Conservation (phyloP, 148 eudicot species). For the Rhododendron griersonianum region DNA sequence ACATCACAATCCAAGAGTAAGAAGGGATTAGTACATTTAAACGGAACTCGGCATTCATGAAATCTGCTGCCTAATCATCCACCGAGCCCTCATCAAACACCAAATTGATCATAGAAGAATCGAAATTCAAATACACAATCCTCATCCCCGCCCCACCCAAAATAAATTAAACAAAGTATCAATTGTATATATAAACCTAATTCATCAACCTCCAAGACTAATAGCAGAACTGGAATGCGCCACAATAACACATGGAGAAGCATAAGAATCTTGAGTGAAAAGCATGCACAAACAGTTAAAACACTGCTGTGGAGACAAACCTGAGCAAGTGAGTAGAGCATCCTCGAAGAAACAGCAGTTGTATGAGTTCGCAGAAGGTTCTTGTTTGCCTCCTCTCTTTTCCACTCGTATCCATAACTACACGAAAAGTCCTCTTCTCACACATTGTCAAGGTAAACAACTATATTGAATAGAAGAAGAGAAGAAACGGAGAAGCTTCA, state of each 20-base stretch:
- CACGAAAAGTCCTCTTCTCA: neutral
- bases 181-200: no score
- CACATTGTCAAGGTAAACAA: neutral
- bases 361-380: conserved; percentile 93
- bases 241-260: neutral
- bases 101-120: no score
- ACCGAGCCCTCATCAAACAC: no score
- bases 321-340: conserved; percentile 88
- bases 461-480: neutral
- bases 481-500: neutral
- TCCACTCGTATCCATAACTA: conserved; percentile 94
- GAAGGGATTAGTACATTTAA: no score
- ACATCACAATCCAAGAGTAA: no score
- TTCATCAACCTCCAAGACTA: no score
- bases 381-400: conserved; percentile 84
- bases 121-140: no score
- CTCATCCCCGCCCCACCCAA: no score
- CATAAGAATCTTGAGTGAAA: neutral
- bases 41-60: no score
- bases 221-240: no score
- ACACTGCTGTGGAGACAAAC: conserved; percentile 20
- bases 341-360: conserved; percentile 95
- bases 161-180: no score
- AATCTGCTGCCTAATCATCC: no score
- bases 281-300: neutral